Base-by-base conservation (phyloP, 208 protist genomes). In the Herpetomonas samuelpessoai region DNA sequence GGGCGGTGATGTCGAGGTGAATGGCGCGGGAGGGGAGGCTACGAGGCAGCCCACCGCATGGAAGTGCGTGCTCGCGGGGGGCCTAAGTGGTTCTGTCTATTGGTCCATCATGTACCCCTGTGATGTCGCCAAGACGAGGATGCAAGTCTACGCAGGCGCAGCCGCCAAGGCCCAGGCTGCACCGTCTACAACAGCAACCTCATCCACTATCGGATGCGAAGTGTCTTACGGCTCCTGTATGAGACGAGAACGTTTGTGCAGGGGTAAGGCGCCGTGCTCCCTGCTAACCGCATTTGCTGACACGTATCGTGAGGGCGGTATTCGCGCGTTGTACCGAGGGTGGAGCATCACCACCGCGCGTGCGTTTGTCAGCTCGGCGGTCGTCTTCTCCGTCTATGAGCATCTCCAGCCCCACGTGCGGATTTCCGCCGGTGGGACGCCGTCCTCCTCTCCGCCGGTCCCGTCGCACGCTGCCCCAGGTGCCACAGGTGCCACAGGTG, bases 31-130 rank as follows among this genome's bases (percentile, higher is more conserved):
- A n/a, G n/a, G n/a, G n/a, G n/a, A n/a, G n/a, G 35, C 35, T 14
- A 41, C 35, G 9, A 41, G 9, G 9, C 35, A 14, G 57, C 65
- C 1, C 57, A 54, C 49, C 69, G 56, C 65, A n/a, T 87, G 76
- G 71, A 57, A 74, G 26, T 57, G 74, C 3, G 79, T 85, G 68
- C 67, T 95, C 41, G 79, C 86, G 2, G 88, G 88, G 21, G 85
- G 83, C 19, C 55, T 77, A 53, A 91, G 85, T 47, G 88, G 88
- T 0, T 74, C 70, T 29, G 74, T 72, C 2, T 92, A 91, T 60
- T 95, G 88, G 88, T 78, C 79, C 6, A 62, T 89, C 25, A 84
- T 81, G 53, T 95, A 92, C 63, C 88, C 88, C 7, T 83, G 82
- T 3, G 88, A 95, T 53, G 86, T 93, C 6, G 72, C 83, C n/a